A percentile compares a stretch with the other conserved stretches of the same genome.
Evolutionary conservation across 2,329 filamentous ascomycete species (phyloP).

Genomic region (Xylaria sp.): DNA sequence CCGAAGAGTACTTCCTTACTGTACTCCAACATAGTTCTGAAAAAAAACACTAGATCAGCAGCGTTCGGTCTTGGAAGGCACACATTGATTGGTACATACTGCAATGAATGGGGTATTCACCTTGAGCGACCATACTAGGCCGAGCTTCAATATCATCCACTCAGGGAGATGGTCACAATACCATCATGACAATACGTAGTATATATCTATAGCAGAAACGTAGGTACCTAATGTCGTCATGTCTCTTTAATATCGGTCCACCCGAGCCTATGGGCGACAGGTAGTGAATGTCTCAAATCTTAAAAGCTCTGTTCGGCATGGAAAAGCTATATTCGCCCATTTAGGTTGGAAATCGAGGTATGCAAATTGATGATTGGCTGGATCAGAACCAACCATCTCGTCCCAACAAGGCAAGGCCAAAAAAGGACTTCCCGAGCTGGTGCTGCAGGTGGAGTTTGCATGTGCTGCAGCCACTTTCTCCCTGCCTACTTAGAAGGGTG

Average conservation of each 20-base stretch:
- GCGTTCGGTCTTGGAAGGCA: neutral
- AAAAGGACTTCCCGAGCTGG: conserved; percentile 13
- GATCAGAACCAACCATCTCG: neutral
- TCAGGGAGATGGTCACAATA: neutral
- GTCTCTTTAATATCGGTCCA: conserved; percentile 2
- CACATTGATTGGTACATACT: neutral
- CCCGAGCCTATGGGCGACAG: neutral
- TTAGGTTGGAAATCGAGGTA: conserved; percentile 14
- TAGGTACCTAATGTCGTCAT: conserved; percentile 22
- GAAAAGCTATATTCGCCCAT: neutral
- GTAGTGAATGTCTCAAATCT: neutral
- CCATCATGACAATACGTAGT: neutral
- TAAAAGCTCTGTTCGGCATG: neutral
- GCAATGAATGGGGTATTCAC: conserved; percentile 3
- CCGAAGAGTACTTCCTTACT: no score
- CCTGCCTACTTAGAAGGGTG: neutral
- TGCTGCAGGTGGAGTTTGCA: conserved; percentile 23
- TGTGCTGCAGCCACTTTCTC: conserved; percentile 17
- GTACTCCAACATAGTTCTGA: neutral
- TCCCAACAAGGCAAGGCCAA: conserved; percentile 25
- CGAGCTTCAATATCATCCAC: neutral
- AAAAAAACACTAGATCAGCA: neutral
- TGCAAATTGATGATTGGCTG: conserved; percentile 44
- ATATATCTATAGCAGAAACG: neutral
- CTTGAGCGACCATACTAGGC: neutral